Evolutionary conservation across 768 basidiomycete species (phyloP).

Genomic region (Lactarius hatsudake): DNA sequence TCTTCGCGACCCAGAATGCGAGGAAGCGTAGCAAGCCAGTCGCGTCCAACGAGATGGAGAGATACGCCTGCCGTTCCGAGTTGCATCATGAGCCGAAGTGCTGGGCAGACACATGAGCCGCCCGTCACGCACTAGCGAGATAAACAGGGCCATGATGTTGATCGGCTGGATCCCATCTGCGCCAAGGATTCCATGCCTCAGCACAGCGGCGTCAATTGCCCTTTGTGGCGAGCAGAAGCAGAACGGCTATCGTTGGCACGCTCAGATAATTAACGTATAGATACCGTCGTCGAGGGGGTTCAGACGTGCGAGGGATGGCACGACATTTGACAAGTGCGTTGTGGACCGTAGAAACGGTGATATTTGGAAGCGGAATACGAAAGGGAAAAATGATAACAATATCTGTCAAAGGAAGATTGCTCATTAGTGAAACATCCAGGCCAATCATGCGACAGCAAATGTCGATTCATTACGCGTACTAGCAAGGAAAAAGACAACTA

Average conservation of each 20-base stretch:
- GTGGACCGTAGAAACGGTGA: background rate
- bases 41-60: conserved; percentile 87
- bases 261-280: conserved; percentile 35
- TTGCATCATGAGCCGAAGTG: background rate
- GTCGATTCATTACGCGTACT: background rate
- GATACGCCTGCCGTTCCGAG: conserved; percentile 52
- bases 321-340: conserved; percentile 20
- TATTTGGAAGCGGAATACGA: conserved; percentile 20
- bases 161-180: conserved; percentile 80
- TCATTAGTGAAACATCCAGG: background rate
- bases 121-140: conserved; percentile 56
- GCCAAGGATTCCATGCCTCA: conserved; percentile 79
- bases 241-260: conserved; percentile 33
- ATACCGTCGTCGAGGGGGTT: conserved; percentile 17
- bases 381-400: conserved; percentile 28
- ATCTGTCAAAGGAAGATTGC: conserved; percentile 9
- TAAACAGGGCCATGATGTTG: conserved; percentile 90
- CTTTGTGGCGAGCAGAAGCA: conserved; percentile 32
- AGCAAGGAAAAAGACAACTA: conserved; percentile 19
- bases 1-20: conserved; percentile 80
- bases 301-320: conserved; percentile 7
- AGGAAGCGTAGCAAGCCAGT: conserved; percentile 85
- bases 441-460: background rate
- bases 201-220: conserved; percentile 39
- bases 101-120: background rate